Evolutionary conservation across 2,329 filamentous ascomycete species (phyloP), one percentile per base, ranked within the genome.

Genomic region (Truncatella angustata): DNA sequence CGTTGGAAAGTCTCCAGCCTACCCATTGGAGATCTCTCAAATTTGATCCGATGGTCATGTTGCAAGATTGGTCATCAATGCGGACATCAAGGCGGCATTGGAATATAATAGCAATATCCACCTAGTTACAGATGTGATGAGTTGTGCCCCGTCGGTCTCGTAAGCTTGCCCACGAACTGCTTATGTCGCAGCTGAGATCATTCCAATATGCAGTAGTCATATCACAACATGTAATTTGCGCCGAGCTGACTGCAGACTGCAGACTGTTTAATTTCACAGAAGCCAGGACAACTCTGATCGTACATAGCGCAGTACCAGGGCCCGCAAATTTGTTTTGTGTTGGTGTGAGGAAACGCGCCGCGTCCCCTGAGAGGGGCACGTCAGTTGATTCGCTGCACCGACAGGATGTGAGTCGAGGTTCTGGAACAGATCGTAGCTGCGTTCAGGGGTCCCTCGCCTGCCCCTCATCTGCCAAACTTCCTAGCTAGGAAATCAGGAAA

Each of bases 291-390:
- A 7, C 14, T 32, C 7, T 32, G 14, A 14, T 32, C 28, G n/a
- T 14, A 14, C 14, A 18, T 46, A 48, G 34, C 43, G 43, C 28
- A 20, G 16, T 21, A 10, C 43, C 43, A 46, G 43, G 43, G 52
- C 58, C 58, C 58, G 55, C 52, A 52, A 54, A 56, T 50, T 59
- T 62, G 61, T 64, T 66, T 65, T 61, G 60, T 42, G 57, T 53
- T 53, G 54, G 58, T 58, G 56, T 55, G 56, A 57, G 61, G 62
- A 63, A 60, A 63, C 63, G 62, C 63, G 63, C 52, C 54, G 55
- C 56, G 30, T 34, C 54, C 61, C 62, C 56, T 62, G 61, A 46
- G 40, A 5, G 14, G 14, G 44, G 46, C 49, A 44, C 30, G 32
- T 24, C 28, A 26, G 34, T 12, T 49, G 46, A 49, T 49, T 49